Base-by-base conservation (phyloP, 1,139 yeast species). In the Geotrichum carabidarum region DNA sequence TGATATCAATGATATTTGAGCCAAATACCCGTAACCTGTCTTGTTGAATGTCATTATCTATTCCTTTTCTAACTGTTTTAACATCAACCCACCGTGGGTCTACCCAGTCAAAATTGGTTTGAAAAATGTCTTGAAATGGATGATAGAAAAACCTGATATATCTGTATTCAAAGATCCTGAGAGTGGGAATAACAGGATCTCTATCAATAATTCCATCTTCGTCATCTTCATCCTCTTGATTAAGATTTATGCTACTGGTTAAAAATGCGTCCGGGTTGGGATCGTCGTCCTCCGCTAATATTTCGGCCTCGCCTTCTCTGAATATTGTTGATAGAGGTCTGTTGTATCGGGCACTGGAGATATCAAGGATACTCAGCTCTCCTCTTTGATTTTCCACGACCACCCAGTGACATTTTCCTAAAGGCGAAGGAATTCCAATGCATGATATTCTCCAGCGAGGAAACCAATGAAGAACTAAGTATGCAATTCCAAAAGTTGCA, bases 321-420 rank as follows among this genome's bases (percentile, higher is more conserved):
- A 93, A 78, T 46, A 86, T 81, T 0, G 86, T 79, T 1, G 95
- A 86, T 46, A 91, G 68, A 15, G 88, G 77, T 62, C 87, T 81
- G 62, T 86, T 82, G 65, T 84, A 87, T 73, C 86, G 78, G 46
- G 73, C 72, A 62, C 83, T 78, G 1, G 72, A 65, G 15, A 93
- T 81, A 5, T 74, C 69, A 4, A 81, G 78, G 14, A 85, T 78
- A 31, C 80, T 77, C 60, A 93, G 76, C 63, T 89, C 96, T 34
- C 97, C 98, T 77, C 82, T 86, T 67, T 91, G 97, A 62, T 89
- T 94, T 60, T 93, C 99, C 44, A 94, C 78, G 15, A 90, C 96
- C 40, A 93, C 86, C 95, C 97, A 89, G 63, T 89, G 95, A 36
- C 97, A 86, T 57, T 77, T 77, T 0, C 90, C 96, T 59, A 94